Conservation (phyloP, 1,139 yeast species). For the Hansenula sp. region DNA sequence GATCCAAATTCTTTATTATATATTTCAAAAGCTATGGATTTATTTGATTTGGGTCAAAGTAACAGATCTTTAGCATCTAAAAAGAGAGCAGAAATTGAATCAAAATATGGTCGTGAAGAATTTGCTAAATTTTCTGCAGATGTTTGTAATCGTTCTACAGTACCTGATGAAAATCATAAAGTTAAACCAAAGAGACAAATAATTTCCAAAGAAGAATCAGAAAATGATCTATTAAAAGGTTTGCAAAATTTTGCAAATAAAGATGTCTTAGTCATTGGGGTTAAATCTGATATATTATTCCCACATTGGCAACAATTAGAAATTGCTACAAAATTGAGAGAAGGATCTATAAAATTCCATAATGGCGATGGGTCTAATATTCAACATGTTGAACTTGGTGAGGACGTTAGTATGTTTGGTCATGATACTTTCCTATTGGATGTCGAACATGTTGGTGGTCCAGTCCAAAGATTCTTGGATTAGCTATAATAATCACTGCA, state of each 20-base stretch:
- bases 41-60: constrained; percentile 71
- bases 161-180: constrained; percentile 22
- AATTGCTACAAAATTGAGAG: constrained; percentile 56
- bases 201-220: constrained; percentile 48
- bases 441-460: constrained; percentile 74
- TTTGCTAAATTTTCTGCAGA: constrained; percentile 25
- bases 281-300: constrained; percentile 84
- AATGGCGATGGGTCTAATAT: constrained; percentile 35
- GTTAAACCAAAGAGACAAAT: constrained; percentile 19
- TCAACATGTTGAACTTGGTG: constrained; percentile 69
- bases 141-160: not conserved
- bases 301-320: constrained; percentile 96
- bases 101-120: constrained; percentile 20
- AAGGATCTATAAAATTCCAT: constrained; percentile 32
- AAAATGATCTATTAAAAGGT: constrained; percentile 62
- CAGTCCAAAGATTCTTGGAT: constrained; percentile 61
- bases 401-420: constrained; percentile 75
- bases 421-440: constrained; percentile 88
- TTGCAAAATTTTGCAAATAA: constrained; percentile 58
- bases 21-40: constrained; percentile 91
- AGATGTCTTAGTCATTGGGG: constrained; percentile 78
- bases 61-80: constrained; percentile 41
- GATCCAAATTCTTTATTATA: constrained; percentile 88
- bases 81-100: constrained; percentile 38
- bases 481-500: no score